phyloP scores from a whole-genome alignment of 805 yeast species.

The Yarrowia sp. region DNA sequence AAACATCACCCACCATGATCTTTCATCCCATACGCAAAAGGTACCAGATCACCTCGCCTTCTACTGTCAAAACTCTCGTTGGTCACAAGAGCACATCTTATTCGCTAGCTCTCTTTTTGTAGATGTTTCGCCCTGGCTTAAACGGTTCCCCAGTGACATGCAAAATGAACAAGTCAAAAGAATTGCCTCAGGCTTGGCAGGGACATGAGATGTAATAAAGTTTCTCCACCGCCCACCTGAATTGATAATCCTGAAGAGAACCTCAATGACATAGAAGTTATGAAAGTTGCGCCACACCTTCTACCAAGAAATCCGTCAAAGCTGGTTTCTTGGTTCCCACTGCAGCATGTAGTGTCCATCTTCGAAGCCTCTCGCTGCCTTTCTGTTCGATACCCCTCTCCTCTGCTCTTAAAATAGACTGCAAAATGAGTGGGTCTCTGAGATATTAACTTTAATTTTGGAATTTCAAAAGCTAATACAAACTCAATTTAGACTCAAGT shows the following conservation, averaged over 20 bases:
- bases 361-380: no score
- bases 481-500: constrained; percentile 32
- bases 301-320: no score
- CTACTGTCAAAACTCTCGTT: not conserved
- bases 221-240: constrained; percentile 39
- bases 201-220: constrained; percentile 16
- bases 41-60: not conserved
- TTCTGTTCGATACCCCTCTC: not conserved
- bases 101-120: constrained; percentile 21
- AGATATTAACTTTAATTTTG: constrained; percentile 14
- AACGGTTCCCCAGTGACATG: constrained; percentile 15
- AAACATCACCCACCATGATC: no score
- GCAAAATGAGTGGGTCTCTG: constrained; percentile 25
- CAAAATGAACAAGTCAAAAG: constrained; percentile 14
- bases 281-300: not conserved
- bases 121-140: not conserved
- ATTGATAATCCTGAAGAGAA: not conserved
- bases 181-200: constrained; percentile 39
- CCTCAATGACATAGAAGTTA: not conserved
- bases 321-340: no score
- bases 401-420: constrained; percentile 20
- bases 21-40: no score
- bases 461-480: not conserved
- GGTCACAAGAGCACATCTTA: constrained; percentile 6
- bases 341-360: no score